Conservation (phyloP, 163 green algal genomes). For the Chlamydomonas reinhardtii region DNA sequence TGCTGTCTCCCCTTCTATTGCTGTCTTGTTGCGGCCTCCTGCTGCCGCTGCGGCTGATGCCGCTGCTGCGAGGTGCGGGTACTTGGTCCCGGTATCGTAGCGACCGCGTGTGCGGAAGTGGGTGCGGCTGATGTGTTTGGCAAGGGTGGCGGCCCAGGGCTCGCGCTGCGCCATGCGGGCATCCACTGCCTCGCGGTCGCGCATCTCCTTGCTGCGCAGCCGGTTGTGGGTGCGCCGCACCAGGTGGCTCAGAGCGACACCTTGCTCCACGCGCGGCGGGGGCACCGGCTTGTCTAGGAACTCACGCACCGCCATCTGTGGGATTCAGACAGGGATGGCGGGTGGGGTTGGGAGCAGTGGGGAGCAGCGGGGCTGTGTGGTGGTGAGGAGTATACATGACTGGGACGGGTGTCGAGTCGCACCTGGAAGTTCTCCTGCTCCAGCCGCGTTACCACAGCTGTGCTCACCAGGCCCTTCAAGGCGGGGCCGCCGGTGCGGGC, state of each 20-base stretch:
- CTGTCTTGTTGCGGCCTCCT: not conserved
- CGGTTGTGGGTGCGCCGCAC: constrained; percentile 23
- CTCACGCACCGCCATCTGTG: too few relatives aligned
- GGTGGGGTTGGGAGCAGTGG: too few relatives aligned
- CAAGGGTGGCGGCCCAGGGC: not conserved
- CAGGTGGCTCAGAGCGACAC: constrained; percentile 1
- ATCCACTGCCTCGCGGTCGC: not conserved
- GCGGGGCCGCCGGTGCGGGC: not conserved
- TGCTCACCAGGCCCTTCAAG: not conserved
- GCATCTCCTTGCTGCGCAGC: constrained; percentile 11
- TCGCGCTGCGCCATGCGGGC: not conserved
- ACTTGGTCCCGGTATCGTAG: constrained; percentile 43
- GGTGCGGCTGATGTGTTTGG: constrained; percentile 19
- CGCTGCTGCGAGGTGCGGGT: not conserved
- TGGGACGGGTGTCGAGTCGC: not conserved
- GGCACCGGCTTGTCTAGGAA: too few relatives aligned
- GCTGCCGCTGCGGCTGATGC: not conserved
- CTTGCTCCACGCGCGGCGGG: not conserved
- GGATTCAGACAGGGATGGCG: not conserved
- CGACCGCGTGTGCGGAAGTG: constrained; percentile 10
- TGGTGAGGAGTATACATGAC: too few relatives aligned
- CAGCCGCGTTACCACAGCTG: not conserved
- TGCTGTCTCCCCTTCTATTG: not conserved
- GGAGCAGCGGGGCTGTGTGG: too few relatives aligned
- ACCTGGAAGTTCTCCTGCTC: not conserved